Base-by-base conservation (phyloP, 2,329 filamentous ascomycete genomes). In the Ophiosphaerella herpotricha region DNA sequence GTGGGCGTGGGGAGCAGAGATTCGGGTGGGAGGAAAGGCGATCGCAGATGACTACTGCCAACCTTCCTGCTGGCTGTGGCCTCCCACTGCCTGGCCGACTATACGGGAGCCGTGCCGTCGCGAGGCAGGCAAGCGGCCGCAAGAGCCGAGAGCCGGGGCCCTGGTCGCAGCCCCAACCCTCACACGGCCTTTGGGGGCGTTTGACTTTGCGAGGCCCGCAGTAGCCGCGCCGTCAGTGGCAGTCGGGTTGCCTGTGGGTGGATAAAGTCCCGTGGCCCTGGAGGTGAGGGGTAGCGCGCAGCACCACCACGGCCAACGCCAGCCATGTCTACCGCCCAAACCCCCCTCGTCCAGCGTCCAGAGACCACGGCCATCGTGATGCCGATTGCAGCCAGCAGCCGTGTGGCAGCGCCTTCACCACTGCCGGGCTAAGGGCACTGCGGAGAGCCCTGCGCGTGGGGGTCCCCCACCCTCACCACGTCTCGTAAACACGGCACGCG, bases 201-300 rank as follows among this genome's bases (percentile, higher is more conserved):
- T 21, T 21, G 18, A 21, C 18, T 21, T 21, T 21, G 18, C 18
- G 18, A 21, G 18, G 18, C 63, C 64, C 66, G 66, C 66, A 57
- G 61, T 57, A 68, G 65, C 66, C 66, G 64, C 66, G 65, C 67
- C 61, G 64, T 60, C 42, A 44, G 23, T 32, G 32, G 29, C 14
- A n/a, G 11, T 23, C 23, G 40, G 37, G 11, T 6, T 38, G 32
- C n/a, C 40, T 41, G 54, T 51, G 41, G 32, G 43, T 59, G 56
- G 56, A 37, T 59, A 57, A 58, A 50, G 21, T 43, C 37, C 13
- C 14, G 26, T 16, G 26, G 32, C 18, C 45, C 44, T 36, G 29
- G 42, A 36, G 18, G 37, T 55, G 55, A 58, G 55, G 55, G 55
- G 55, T 57, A 57, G 51, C 38, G 8, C 16, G n/a, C 42, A 33